Percentiles rank a stretch among this genome's conserved stretches.
These are phyloP conservation scores for Aspergillus candidus DNA, from an alignment of 2,329 filamentous ascomycete species.

Conservation along the genomic window DNA sequence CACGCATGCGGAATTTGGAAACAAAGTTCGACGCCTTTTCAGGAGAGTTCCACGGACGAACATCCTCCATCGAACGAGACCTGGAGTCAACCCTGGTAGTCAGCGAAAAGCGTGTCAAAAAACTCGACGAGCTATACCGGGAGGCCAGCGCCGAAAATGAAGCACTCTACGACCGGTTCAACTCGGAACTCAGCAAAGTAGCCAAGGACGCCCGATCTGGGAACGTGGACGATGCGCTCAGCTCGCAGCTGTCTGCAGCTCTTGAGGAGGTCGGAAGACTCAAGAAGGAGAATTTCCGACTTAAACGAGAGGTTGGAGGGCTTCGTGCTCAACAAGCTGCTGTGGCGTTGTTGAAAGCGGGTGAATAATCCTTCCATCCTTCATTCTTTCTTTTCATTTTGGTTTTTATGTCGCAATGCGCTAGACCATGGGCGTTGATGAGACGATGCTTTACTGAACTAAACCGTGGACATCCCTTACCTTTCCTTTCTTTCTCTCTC, in stretches of 20 bases:
- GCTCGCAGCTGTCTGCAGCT: constrained; percentile 63
- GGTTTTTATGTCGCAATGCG: background rate
- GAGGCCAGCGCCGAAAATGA: constrained; percentile 88
- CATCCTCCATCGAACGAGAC: constrained; percentile 61
- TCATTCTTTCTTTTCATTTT: constrained; percentile 1
- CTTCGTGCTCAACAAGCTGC: constrained; percentile 48
- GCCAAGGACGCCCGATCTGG: constrained; percentile 68
- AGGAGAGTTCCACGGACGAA: constrained; percentile 54
- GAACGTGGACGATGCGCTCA: constrained; percentile 72
- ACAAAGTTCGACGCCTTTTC: constrained; percentile 56
- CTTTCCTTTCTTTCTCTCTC: background rate
- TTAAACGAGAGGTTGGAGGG: constrained; percentile 77
- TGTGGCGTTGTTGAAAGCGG: constrained; percentile 26
- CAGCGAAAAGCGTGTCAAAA: constrained; percentile 70
- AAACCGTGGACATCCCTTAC: too few species aligned
- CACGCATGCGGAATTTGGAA: constrained; percentile 62
- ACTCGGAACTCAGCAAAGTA: constrained; percentile 80
- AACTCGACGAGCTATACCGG: constrained; percentile 82
- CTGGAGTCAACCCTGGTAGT: constrained; percentile 66
- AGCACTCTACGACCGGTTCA: constrained; percentile 84
- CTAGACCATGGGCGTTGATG: too few species aligned
- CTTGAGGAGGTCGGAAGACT: constrained; percentile 70
- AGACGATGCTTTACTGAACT: too few species aligned
- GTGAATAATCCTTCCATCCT: constrained; percentile 13
- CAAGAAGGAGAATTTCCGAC: constrained; percentile 77